Base-by-base conservation (phyloP, 2,329 filamentous ascomycete species). In the Alternaria angustiovoidea region DNA sequence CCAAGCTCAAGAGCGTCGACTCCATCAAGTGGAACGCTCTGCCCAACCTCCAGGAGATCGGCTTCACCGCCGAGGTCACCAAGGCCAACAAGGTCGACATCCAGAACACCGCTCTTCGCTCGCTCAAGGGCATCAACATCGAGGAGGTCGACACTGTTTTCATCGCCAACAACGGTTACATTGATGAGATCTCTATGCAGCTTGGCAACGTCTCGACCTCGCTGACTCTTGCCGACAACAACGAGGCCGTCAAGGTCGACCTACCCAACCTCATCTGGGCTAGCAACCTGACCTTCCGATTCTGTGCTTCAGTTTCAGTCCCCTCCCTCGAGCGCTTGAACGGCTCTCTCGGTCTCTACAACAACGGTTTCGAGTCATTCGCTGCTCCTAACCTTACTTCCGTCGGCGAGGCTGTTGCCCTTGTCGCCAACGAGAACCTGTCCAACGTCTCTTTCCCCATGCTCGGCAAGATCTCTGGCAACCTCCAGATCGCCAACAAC, bases 401-500 rank as follows among this genome's bases (percentile, higher is more conserved):
- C 32, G 86, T 92, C 60, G 84, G 86, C 60, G 83, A 83, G 71
- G 84, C 85, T 55, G 78, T 90, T 48, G 81, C 85, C 66, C 83
- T 90, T 72, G 82, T 83, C 69, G 81, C 81, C 80, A 88, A 88
- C 82, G 71, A 78, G 64, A 71, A 83, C 64, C 74, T 90, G 62
- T 80, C 82, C 77, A 97, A 96, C 86, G 85, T 97, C 80, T 88
- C 89, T 61, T 86, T 96, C 81, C 89, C 91, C 48, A 47, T 76
- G 22, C 85, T 98, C 46, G 85, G 83, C 67, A 85, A 81, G 55
- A 86, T 97, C 73, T 88, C 86, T 69, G 94, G 92, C 82, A 92
- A 91, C 78, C 87, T 96, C 78, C 88, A 91, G 70, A 88, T 99
- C 75, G 90, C 91, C 81, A 96, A 97, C 88, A 97, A 98, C 89